Percentiles rank a stretch among this genome's conserved stretches.
Evolutionary conservation across 1,284 basidiomycete genomes (phyloP).

Genomic region (Cutaneotrichosporon mucoides): DNA sequence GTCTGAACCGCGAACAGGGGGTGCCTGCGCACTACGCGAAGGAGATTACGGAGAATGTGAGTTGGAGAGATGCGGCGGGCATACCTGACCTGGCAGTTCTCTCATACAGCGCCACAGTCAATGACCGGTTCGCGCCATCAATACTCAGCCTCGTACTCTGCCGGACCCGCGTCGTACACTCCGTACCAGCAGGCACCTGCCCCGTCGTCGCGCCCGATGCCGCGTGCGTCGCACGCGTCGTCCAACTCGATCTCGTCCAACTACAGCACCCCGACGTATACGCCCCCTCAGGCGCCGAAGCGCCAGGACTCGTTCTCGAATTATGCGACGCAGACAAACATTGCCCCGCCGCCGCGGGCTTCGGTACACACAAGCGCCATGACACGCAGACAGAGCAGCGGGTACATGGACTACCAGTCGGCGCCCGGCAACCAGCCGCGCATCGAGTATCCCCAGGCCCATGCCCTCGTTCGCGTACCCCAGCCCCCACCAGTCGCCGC

Average conservation of each 20-base stretch:
- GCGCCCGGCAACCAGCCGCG: slow-evolving; percentile 46
- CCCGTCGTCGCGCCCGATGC: slow-evolving; percentile 1
- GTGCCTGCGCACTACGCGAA: slow-evolving; percentile 36
- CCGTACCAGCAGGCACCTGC: slow-evolving; percentile 16
- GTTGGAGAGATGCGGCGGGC: slow-evolving; percentile 10
- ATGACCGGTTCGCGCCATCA: slow-evolving; percentile 34
- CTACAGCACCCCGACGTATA: not conserved
- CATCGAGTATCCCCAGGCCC: slow-evolving; percentile 76
- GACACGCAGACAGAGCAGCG: slow-evolving; percentile 67
- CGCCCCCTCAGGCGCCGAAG: not conserved
- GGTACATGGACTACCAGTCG: slow-evolving; percentile 57
- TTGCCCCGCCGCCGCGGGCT: slow-evolving; percentile 68
- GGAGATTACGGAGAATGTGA: slow-evolving; percentile 42
- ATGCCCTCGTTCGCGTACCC: slow-evolving; percentile 57
- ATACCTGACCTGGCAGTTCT: slow-evolving; percentile 24
- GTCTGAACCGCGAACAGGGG: slow-evolving; percentile 30
- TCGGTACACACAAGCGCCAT: slow-evolving; percentile 61
- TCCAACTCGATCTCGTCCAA: slow-evolving; percentile 20
- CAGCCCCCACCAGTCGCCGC: slow-evolving; percentile 73
- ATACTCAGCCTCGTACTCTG: slow-evolving; percentile 14
- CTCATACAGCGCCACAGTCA: slow-evolving; percentile 35
- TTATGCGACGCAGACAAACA: slow-evolving; percentile 23
- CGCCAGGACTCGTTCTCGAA: slow-evolving; percentile 23
- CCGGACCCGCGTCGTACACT: not conserved
- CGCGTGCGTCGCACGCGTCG: slow-evolving; percentile 17